phyloP scores from a whole-genome alignment of 306 rosid genomes.

The Rosa multiflora region DNA sequence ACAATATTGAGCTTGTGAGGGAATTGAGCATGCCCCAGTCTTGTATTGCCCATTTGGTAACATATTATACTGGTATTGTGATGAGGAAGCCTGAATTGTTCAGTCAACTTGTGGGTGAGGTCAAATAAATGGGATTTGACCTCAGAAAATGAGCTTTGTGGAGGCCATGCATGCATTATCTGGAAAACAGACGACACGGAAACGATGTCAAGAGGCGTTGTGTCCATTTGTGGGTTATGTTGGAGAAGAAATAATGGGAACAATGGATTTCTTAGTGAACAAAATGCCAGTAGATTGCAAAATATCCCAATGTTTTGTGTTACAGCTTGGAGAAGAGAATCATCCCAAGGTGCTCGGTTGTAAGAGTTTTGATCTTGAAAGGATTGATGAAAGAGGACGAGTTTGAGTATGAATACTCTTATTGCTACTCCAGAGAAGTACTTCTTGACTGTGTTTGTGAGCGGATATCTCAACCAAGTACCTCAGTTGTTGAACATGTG shows the following conservation, averaged over 20 bases:
- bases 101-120: conserved; percentile 1
- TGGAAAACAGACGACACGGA: conserved; percentile 12
- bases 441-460: conserved; percentile 28
- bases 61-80: background rate
- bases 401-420: no score
- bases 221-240: conserved; percentile 26
- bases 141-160: conserved; percentile 13
- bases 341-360: conserved; percentile 27
- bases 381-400: conserved; percentile 20
- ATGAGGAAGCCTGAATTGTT: conserved; percentile 9
- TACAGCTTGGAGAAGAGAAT: conserved; percentile 36
- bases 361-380: conserved; percentile 20
- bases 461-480: conserved; percentile 16
- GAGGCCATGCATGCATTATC: conserved; percentile 12
- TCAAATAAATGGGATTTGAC: conserved; percentile 25
- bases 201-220: conserved; percentile 5
- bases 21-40: conserved; percentile 11
- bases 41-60: conserved; percentile 7
- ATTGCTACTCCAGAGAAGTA: background rate
- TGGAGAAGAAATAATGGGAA: conserved; percentile 24
- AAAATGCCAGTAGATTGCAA: conserved; percentile 15
- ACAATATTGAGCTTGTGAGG: conserved; percentile 25
- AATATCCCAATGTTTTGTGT: background rate
- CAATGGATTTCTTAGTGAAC: conserved; percentile 26
- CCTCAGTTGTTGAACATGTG: conserved; percentile 30